These are phyloP conservation scores for Backusella macrospora DNA, from an alignment of 192 early-diverging fungal genomes.

Conservation along the genomic window DNA sequence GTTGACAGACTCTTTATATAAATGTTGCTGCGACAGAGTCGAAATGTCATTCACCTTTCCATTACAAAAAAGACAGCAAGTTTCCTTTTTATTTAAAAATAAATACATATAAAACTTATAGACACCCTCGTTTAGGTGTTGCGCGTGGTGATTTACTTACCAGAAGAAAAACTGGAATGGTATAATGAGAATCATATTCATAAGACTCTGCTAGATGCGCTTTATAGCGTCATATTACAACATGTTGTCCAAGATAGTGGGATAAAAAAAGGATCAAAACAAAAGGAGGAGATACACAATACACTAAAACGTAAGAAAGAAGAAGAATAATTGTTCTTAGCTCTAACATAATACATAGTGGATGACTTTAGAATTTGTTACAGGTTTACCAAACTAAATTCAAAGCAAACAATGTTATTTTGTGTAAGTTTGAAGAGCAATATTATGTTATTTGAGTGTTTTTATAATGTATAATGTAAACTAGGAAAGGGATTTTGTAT, in stretches of 20 bases:
- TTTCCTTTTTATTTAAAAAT: not conserved
- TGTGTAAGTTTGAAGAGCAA: not conserved
- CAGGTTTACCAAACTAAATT: not conserved
- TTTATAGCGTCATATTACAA: not conserved
- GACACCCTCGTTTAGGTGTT: not conserved
- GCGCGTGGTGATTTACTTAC: not conserved
- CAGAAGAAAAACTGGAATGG: slow-evolving; percentile 13
- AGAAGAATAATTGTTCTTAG: not conserved
- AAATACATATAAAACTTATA: not conserved
- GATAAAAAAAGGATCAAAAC: not conserved
- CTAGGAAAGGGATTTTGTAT: slow-evolving; percentile 20
- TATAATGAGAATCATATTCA: slow-evolving; percentile 10
- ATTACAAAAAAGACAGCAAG: slow-evolving; percentile 17
- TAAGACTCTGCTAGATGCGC: not conserved
- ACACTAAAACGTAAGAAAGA: not conserved
- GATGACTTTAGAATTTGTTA: slow-evolving; percentile 2
- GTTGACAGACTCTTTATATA: too few relatives aligned
- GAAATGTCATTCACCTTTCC: slow-evolving; percentile 9
- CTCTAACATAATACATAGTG: not conserved
- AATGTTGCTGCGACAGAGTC: not conserved
- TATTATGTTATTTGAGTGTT: not conserved
- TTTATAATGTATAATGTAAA: not conserved
- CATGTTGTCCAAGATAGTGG: not conserved
- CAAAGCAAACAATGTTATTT: slow-evolving; percentile 3
- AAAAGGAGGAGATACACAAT: not conserved